Percentiles rank a stretch among this genome's conserved stretches.
Evolutionary conservation across 495 filamentous ascomycete species (phyloP).

Genomic region (Talaromyces thailandensis): DNA sequence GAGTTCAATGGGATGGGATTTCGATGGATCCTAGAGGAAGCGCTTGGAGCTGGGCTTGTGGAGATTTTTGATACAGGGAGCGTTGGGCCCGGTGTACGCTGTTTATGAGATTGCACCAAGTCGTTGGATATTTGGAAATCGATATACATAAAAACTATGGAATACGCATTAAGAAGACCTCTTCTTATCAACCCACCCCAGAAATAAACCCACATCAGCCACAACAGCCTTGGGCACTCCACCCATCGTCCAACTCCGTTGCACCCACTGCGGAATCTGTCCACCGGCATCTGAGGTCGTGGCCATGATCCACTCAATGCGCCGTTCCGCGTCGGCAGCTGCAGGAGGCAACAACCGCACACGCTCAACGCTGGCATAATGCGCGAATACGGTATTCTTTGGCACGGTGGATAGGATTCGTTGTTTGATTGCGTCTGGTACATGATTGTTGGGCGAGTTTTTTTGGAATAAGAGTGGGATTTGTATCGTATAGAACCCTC

Average conservation of each 20-base stretch:
- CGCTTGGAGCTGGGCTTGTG: conserved; percentile 67
- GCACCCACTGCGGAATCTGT: conserved; percentile 56
- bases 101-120: conserved; percentile 21
- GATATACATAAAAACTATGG: no score
- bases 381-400: conserved; percentile 39
- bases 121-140: neutral
- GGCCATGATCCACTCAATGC: conserved; percentile 59
- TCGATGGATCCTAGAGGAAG: conserved; percentile 70
- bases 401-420: conserved; percentile 18
- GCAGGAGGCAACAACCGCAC: conserved; percentile 26
- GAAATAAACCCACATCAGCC: conserved; percentile 63
- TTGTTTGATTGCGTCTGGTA: conserved; percentile 19
- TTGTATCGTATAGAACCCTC: conserved; percentile 46
- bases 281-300: conserved; percentile 64
- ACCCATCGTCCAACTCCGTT: conserved; percentile 43
- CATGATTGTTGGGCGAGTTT: neutral
- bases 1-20: conserved; percentile 68
- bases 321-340: neutral
- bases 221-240: conserved; percentile 57
- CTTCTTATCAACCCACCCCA: conserved; percentile 45
- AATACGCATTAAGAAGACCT: conserved; percentile 12
- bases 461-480: conserved; percentile 24
- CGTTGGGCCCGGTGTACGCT: conserved; percentile 64
- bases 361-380: conserved; percentile 55
- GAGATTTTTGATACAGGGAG: conserved; percentile 81